Conservation (phyloP, 495 filamentous ascomycete species). For the Acidomyces sp. region DNA sequence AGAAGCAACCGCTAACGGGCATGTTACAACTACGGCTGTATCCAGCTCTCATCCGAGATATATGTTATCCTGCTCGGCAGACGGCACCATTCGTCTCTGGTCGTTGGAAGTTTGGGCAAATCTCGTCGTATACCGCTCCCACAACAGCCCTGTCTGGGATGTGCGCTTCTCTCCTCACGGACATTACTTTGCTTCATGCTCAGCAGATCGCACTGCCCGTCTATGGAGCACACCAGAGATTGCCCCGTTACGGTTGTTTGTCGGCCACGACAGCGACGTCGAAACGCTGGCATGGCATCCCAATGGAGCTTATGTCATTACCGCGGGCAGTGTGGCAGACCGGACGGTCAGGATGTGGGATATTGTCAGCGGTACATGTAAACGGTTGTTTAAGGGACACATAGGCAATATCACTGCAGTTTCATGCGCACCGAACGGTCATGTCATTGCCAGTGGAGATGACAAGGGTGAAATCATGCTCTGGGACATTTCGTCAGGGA, state of each 20-base stretch:
- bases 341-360: conserved; percentile 95
- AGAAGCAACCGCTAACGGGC: conserved; percentile 35
- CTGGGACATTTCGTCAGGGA: conserved; percentile 79
- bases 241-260: conserved; percentile 73
- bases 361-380: conserved; percentile 67
- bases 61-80: conserved; percentile 75
- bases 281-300: conserved; percentile 81
- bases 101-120: conserved; percentile 79
- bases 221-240: conserved; percentile 86
- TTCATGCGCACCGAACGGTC: conserved; percentile 74
- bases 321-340: conserved; percentile 56
- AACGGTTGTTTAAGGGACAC: conserved; percentile 87
- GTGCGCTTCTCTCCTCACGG: conserved; percentile 85
- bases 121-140: conserved; percentile 83
- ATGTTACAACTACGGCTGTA: conserved; percentile 37
- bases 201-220: conserved; percentile 77
- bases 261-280: conserved; percentile 80
- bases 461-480: conserved; percentile 72
- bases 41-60: conserved; percentile 32
- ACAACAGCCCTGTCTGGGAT: conserved; percentile 78
- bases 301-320: conserved; percentile 85
- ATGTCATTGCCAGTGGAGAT: conserved; percentile 77
- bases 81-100: conserved; percentile 83
- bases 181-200: conserved; percentile 83
- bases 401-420: conserved; percentile 69